Conservation (phyloP, 768 basidiomycete genomes). For the Tulasnella sp. region DNA sequence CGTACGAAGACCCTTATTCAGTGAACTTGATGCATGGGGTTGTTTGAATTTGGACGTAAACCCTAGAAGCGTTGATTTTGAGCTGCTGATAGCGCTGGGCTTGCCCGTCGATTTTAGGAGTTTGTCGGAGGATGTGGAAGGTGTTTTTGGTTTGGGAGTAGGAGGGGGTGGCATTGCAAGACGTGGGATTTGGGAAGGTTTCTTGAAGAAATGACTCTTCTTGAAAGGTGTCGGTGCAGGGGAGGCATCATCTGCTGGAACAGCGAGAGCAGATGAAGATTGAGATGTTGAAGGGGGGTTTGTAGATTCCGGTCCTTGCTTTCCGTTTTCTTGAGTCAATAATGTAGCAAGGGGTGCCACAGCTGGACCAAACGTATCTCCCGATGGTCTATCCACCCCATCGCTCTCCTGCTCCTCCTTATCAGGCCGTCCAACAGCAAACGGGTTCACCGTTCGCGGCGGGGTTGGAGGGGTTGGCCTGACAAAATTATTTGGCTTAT, state of each 20-base stretch:
- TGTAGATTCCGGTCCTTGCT: background rate
- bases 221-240: conserved; percentile 3
- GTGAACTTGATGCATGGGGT: too few relatives aligned
- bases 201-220: conserved; percentile 3
- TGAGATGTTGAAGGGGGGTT: background rate
- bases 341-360: background rate
- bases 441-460: conserved; percentile 12
- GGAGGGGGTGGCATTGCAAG: conserved; percentile 12
- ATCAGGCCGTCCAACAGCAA: background rate
- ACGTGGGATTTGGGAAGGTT: conserved; percentile 12
- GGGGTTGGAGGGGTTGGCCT: background rate
- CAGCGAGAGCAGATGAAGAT: conserved; percentile 1
- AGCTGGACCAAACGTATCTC: conserved; percentile 12
- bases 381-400: background rate
- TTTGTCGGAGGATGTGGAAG: conserved; percentile 10
- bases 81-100: too few relatives aligned
- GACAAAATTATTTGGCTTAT: background rate
- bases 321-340: too few relatives aligned
- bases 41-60: too few relatives aligned
- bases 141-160: background rate
- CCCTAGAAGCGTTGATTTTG: too few relatives aligned
- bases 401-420: background rate
- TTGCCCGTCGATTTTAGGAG: too few relatives aligned
- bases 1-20: background rate
- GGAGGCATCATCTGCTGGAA: background rate